phyloP scores from a whole-genome alignment of 2,329 filamentous ascomycete genomes.

The Domatiomyces catenatus region DNA sequence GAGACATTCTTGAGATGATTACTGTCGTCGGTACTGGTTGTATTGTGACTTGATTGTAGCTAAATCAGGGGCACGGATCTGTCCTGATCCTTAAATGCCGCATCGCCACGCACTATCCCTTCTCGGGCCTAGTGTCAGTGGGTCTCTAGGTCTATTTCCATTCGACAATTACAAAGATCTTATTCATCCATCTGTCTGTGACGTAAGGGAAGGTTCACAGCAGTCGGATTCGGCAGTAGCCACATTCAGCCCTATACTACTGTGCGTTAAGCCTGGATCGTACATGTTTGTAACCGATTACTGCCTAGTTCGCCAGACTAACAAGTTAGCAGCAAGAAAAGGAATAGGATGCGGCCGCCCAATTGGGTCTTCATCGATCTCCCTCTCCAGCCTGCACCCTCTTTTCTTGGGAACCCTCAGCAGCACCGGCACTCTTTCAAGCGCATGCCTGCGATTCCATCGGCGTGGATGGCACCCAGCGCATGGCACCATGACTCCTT shows the following conservation, averaged over 20 bases:
- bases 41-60: no score
- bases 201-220: no score
- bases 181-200: no score
- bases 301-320: neutral
- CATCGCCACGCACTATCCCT: no score
- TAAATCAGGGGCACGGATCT: no score
- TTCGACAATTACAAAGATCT: no score
- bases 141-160: no score
- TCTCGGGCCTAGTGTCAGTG: no score
- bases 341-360: neutral
- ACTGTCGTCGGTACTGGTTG: no score
- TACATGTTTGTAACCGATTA: neutral
- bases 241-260: neutral
- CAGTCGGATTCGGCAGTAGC: neutral
- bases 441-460: constrained; percentile 15
- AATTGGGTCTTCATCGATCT: neutral
- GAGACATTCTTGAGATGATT: no score
- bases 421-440: constrained; percentile 1
- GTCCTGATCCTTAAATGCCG: no score
- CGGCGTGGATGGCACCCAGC: constrained; percentile 21
- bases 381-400: neutral
- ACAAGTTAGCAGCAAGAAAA: no score
- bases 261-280: neutral
- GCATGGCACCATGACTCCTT: constrained; percentile 32
- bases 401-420: neutral